Conservation (phyloP, 257 asterid species). For the Primulina huaijiensis region DNA sequence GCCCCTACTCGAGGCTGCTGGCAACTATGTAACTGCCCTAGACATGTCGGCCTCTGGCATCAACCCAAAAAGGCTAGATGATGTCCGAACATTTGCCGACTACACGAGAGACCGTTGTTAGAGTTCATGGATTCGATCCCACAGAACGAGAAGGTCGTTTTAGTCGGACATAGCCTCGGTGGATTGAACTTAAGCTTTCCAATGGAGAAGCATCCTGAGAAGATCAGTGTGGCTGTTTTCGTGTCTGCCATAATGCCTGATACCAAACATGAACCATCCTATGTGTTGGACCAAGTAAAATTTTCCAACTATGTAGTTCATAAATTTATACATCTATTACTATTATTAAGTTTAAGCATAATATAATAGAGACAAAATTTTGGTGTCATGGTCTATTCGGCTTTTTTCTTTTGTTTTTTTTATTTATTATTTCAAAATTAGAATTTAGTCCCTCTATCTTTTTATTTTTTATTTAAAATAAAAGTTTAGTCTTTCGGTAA, state of each 20-base stretch:
- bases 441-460: too few relatives aligned
- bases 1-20: constrained; percentile 59
- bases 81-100: constrained; percentile 37
- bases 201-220: constrained; percentile 43
- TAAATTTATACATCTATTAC: not conserved
- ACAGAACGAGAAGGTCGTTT: constrained; percentile 39
- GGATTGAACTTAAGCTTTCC: constrained; percentile 42
- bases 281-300: constrained; percentile 37
- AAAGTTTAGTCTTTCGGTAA: too few relatives aligned
- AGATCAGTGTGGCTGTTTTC: constrained; percentile 46
- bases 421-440: too few relatives aligned
- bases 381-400: too few relatives aligned
- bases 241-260: constrained; percentile 55
- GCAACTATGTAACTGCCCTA: constrained; percentile 52
- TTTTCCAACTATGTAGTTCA: not conserved
- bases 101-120: constrained; percentile 41
- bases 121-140: constrained; percentile 39
- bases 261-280: constrained; percentile 33
- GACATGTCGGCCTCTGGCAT: constrained; percentile 60
- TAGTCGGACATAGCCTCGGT: constrained; percentile 65
- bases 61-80: constrained; percentile 28
- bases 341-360: too few relatives aligned
- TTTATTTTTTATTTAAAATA: too few relatives aligned
- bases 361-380: too few relatives aligned
- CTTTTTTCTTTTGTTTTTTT: too few relatives aligned